These are phyloP conservation scores for Acanthamoeba sp. DNA, from an alignment of 208 protist genomes.

Conservation along the genomic window DNA sequence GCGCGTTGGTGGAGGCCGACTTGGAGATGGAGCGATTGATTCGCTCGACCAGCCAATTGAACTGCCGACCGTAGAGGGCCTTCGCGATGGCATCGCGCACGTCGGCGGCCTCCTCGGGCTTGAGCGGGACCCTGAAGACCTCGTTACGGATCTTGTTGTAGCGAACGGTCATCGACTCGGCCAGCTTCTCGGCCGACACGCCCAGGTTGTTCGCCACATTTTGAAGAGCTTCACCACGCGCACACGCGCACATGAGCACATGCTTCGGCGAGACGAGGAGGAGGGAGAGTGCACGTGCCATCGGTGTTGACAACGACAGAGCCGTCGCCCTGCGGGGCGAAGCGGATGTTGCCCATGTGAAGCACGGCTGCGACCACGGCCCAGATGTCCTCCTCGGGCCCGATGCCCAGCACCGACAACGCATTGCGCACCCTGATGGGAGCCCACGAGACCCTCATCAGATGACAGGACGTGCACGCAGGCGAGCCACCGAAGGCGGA, in stretches of 20 bases:
- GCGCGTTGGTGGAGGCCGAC: neutral
- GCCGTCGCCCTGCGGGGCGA: slow-evolving; percentile 63
- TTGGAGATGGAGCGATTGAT: slow-evolving; percentile 73
- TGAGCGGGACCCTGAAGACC: slow-evolving; percentile 48
- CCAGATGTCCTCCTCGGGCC: slow-evolving; percentile 59
- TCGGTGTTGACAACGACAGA: slow-evolving; percentile 61
- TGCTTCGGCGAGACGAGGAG: neutral
- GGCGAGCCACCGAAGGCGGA: neutral
- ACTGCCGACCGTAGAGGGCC: slow-evolving; percentile 67
- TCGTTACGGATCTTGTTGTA: slow-evolving; percentile 69
- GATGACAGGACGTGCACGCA: neutral
- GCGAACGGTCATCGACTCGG: neutral
- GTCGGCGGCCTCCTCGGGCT: slow-evolving; percentile 64
- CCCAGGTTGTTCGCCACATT: slow-evolving; percentile 27
- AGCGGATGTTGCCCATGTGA: slow-evolving; percentile 72
- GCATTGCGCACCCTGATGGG: slow-evolving; percentile 26
- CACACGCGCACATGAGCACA: neutral
- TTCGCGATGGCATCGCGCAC: slow-evolving; percentile 71
- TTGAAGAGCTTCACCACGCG: neutral
- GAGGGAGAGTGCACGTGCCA: neutral
- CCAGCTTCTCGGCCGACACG: slow-evolving; percentile 42
- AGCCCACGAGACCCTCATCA: neutral
- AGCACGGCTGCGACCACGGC: slow-evolving; percentile 45
- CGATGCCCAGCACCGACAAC: slow-evolving; percentile 60
- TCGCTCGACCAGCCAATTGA: slow-evolving; percentile 71